These are phyloP conservation scores for Ogataea trehaloabstinens DNA, from an alignment of 805 yeast species.

Conservation along the genomic window DNA sequence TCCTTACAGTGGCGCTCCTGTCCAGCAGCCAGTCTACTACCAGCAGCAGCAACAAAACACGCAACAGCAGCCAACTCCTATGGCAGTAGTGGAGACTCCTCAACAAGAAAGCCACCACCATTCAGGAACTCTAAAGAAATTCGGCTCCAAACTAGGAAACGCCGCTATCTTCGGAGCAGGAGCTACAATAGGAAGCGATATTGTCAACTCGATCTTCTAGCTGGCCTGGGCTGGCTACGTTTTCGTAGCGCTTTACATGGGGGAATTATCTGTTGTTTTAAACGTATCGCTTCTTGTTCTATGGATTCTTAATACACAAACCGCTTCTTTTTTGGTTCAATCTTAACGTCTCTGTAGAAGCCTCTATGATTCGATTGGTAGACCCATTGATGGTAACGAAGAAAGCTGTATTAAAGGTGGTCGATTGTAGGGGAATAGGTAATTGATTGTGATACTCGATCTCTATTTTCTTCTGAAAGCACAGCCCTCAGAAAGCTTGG, in stretches of 20 bases:
- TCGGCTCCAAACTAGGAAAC: constrained; percentile 85
- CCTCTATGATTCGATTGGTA: too few species aligned
- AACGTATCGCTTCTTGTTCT: too few species aligned
- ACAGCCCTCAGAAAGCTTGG: constrained; percentile 98
- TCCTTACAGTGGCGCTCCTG: constrained; percentile 4
- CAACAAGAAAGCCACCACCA: constrained; percentile 17
- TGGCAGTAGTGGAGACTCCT: constrained; percentile 18
- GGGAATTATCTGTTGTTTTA: too few species aligned
- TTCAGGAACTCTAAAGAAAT: constrained; percentile 46
- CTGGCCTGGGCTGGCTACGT: background rate
- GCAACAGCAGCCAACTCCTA: constrained; percentile 20
- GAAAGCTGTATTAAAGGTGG: too few species aligned
- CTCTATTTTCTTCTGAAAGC: constrained; percentile 99
- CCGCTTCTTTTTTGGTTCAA: too few species aligned
- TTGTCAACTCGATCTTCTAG: constrained; percentile 74
- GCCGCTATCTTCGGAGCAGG: constrained; percentile 99
- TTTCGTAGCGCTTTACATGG: too few species aligned
- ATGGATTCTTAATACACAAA: too few species aligned
- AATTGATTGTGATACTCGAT: too few species aligned
- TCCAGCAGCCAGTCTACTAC: constrained; percentile 15
- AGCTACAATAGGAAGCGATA: constrained; percentile 87
- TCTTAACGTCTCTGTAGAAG: too few species aligned
- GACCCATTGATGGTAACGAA: too few species aligned
- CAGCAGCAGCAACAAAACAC: constrained; percentile 20
- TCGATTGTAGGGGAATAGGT: too few species aligned